A percentile compares a stretch with the other conserved stretches of the same genome.
Conservation (phyloP, 1,284 basidiomycete genomes). For the Tilletia setariae region DNA sequence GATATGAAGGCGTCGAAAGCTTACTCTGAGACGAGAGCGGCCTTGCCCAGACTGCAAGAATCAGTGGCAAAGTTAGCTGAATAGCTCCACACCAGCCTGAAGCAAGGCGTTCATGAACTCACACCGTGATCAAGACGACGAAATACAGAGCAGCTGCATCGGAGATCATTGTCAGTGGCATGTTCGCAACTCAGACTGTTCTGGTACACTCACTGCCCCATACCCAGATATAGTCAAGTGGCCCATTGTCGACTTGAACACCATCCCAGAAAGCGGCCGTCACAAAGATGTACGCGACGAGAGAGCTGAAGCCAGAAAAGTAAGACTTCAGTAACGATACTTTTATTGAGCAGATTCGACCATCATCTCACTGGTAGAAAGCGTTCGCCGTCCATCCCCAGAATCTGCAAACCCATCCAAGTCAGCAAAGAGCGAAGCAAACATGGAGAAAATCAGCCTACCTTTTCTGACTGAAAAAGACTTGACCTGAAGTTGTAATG, state of each 20-base stretch:
- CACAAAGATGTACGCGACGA: conserved; percentile 84
- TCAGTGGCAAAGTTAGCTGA: not conserved
- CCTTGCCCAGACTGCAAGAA: conserved; percentile 72
- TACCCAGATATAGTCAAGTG: conserved; percentile 89
- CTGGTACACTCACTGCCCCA: conserved; percentile 78
- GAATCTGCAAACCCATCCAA: conserved; percentile 55
- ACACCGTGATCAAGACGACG: conserved; percentile 82
- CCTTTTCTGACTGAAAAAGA: conserved; percentile 41
- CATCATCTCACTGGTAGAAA: conserved; percentile 65
- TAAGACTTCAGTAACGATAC: not conserved
- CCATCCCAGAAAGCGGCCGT: conserved; percentile 88
- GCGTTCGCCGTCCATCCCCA: conserved; percentile 96
- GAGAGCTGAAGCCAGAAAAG: conserved; percentile 58
- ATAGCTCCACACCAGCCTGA: not conserved
- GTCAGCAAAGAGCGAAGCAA: not conserved
- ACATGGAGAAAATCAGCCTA: not conserved
- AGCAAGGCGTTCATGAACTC: not conserved
- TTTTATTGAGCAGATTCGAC: not conserved
- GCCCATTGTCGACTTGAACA: conserved; percentile 65
- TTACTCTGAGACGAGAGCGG: conserved; percentile 84
- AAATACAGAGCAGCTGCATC: conserved; percentile 72
- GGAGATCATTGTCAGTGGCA: not conserved
- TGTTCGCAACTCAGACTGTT: not conserved
- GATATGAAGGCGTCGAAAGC: conserved; percentile 61
- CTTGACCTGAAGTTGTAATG: conserved; percentile 25